Conservation (phyloP, 2,329 filamentous ascomycete species). For the Fragosphaeria purpurea region DNA sequence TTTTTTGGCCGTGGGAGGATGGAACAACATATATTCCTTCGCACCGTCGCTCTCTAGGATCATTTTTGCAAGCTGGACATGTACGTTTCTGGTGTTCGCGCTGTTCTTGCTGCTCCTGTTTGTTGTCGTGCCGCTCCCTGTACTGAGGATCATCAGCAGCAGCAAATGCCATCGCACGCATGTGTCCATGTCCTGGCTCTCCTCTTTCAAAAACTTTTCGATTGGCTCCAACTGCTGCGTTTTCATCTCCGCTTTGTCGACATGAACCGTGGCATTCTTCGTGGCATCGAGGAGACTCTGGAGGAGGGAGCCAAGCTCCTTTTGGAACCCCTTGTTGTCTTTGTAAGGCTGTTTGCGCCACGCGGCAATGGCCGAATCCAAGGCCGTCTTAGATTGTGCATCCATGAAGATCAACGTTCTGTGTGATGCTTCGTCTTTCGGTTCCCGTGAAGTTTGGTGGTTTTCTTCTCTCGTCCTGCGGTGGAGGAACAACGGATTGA, state of each 20-base stretch:
- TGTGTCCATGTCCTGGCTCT: neutral
- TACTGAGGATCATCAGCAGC: neutral
- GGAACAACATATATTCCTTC: neutral
- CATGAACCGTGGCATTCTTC: neutral
- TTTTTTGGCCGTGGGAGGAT: neutral
- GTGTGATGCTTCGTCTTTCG: neutral
- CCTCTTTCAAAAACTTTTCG: neutral
- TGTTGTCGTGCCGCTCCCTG: neutral
- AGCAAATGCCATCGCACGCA: constrained; percentile 2
- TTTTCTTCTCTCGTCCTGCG: no score
- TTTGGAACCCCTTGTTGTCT: neutral
- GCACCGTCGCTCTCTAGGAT: neutral
- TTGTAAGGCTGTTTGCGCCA: neutral
- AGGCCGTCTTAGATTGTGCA: neutral
- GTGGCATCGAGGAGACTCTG: neutral
- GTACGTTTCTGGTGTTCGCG: neutral
- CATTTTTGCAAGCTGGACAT: neutral
- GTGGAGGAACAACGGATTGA: no score
- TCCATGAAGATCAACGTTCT: neutral
- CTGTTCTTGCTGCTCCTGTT: neutral
- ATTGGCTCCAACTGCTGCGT: neutral
- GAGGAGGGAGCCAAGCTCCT: neutral
- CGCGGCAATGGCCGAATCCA: neutral
- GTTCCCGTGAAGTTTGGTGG: no score
- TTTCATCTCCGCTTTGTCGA: no score